These are phyloP conservation scores for Borealophlyctis nickersoniae DNA, from an alignment of 192 early-diverging fungal genomes.

Conservation along the genomic window DNA sequence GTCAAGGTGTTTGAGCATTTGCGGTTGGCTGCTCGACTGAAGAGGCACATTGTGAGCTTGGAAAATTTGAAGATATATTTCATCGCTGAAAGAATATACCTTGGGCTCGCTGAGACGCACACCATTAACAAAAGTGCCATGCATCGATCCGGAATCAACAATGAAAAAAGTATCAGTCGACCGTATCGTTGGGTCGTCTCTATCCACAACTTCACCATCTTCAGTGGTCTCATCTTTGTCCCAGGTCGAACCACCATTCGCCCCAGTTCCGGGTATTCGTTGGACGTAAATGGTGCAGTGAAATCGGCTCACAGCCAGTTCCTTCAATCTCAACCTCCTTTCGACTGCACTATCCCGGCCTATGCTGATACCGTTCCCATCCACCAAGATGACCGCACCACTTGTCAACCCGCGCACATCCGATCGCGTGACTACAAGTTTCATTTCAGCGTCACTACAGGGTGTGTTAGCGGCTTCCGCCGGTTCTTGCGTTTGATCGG, in stretches of 20 bases:
- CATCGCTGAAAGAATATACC: conserved; percentile 4
- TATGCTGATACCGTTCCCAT: conserved; percentile 14
- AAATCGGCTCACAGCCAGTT: conserved; percentile 22
- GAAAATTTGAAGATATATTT: not conserved
- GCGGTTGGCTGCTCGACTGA: conserved; percentile 54
- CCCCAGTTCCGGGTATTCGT: conserved; percentile 6
- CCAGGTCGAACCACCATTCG: not conserved
- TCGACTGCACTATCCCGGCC: conserved; percentile 17
- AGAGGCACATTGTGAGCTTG: not conserved
- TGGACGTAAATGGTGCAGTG: conserved; percentile 24
- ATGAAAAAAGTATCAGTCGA: conserved; percentile 42
- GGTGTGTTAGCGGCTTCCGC: too few species aligned
- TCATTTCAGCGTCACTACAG: conserved; percentile 24
- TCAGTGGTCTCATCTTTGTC: not conserved
- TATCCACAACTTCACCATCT: not conserved
- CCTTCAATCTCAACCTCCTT: conserved; percentile 24
- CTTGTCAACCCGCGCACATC: not conserved
- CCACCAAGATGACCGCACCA: conserved; percentile 22
- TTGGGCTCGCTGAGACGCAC: conserved; percentile 63
- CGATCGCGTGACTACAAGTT: conserved; percentile 20
- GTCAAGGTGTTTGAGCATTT: conserved; percentile 54
- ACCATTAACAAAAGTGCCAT: conserved; percentile 73
- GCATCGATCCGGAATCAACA: conserved; percentile 67
- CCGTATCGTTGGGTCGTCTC: not conserved
- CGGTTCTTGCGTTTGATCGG: too few species aligned